A percentile compares a stretch with the other conserved stretches of the same genome.
Evolutionary conservation across 805 yeast species (phyloP).

Genomic region (Barnettozyma salicaria): DNA sequence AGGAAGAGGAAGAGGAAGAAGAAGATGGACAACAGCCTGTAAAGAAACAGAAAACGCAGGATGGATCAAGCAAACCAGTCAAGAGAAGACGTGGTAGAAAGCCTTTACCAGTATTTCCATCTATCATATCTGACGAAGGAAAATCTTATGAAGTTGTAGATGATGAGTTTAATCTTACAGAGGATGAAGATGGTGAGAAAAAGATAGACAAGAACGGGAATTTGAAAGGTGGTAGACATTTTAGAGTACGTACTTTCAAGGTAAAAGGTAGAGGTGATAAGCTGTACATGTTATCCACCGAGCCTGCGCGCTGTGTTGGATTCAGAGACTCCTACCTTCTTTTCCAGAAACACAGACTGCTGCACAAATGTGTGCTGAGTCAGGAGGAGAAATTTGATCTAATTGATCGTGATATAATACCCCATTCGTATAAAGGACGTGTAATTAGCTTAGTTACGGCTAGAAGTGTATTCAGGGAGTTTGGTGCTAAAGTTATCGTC

Average conservation of each 20-base stretch:
- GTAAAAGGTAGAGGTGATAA: constrained; percentile 55
- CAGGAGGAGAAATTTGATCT: constrained; percentile 79
- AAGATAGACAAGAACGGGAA: constrained; percentile 68
- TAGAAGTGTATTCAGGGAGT: constrained; percentile 79
- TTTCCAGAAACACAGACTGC: constrained; percentile 76
- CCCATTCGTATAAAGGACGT: constrained; percentile 86
- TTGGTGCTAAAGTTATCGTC: constrained; percentile 78
- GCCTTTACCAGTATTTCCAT: constrained; percentile 28
- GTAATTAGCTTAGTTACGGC: constrained; percentile 89
- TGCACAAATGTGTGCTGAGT: constrained; percentile 66
- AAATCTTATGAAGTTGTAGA: constrained; percentile 54
- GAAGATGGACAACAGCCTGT: neutral
- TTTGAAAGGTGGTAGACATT: constrained; percentile 66
- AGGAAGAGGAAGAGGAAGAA: constrained; percentile 11
- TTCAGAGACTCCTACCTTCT: constrained; percentile 86
- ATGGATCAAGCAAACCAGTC: constrained; percentile 10
- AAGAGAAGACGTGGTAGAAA: constrained; percentile 38
- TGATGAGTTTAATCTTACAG: constrained; percentile 75
- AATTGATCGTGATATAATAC: constrained; percentile 74
- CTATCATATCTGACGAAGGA: constrained; percentile 59
- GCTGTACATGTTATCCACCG: constrained; percentile 87
- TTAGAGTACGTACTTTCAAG: constrained; percentile 63
- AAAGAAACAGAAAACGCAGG: constrained; percentile 8
- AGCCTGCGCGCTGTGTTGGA: constrained; percentile 93
- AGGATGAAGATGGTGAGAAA: constrained; percentile 70